These are phyloP conservation scores for Tremellales sp. DNA, from an alignment of 1,284 basidiomycete species.

Conservation along the genomic window DNA sequence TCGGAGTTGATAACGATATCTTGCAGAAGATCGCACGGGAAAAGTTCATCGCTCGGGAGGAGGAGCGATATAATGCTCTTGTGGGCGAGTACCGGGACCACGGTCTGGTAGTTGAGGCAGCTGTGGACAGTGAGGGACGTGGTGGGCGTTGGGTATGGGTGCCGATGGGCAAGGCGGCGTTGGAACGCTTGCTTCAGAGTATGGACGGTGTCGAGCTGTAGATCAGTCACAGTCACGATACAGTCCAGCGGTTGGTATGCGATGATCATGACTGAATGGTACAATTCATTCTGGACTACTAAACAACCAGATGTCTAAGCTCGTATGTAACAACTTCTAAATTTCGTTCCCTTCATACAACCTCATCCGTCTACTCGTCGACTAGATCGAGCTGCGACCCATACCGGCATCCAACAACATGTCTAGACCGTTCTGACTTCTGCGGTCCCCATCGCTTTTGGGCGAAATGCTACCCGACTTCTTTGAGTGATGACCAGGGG, in stretches of 20 bases:
- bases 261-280: no score
- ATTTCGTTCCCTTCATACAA: not conserved
- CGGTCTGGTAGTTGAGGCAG: conserved; percentile 62
- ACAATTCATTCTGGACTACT: no score
- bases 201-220: conserved; percentile 13
- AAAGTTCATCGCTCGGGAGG: conserved; percentile 79
- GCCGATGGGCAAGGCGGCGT: conserved; percentile 64
- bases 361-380: not conserved
- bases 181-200: conserved; percentile 43
- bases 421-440: conserved; percentile 22
- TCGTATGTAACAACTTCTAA: not conserved
- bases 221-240: not conserved
- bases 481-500: not conserved
- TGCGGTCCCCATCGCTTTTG: conserved; percentile 4
- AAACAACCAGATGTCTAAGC: not conserved
- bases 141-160: conserved; percentile 65
- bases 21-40: conserved; percentile 51
- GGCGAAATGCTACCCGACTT: not conserved
- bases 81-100: conserved; percentile 88
- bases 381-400: conserved; percentile 4
- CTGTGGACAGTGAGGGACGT: conserved; percentile 38
- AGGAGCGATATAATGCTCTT: conserved; percentile 72
- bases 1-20: conserved; percentile 44
- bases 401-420: conserved; percentile 31
- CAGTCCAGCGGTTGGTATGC: not conserved